Evolutionary conservation across 768 basidiomycete genomes (phyloP), one percentile per base, ranked within the genome.

Genomic region (Galerina marginata): DNA sequence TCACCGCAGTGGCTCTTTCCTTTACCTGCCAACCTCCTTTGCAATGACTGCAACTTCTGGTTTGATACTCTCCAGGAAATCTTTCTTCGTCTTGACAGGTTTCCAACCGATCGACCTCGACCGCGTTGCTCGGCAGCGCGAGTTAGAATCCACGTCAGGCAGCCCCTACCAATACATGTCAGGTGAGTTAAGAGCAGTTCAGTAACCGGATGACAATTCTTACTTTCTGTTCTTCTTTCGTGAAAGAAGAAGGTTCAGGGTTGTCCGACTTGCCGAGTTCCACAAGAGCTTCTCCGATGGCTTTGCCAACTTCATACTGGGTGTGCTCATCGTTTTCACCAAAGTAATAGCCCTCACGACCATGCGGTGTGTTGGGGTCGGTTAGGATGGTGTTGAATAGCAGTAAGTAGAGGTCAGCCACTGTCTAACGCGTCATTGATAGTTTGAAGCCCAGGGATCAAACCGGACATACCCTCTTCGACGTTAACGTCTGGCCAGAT

Each of bases 401-500:
- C 0, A 73, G 62, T 58, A 79, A 69, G 64, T 81, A 87, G 9
- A 86, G 72, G 45, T 79, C 67, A 2, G 75, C 72, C 48, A 82
- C 83, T 83, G 26, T 16, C 12, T 15, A 33, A 38, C 16, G 1
- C 38, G 38, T 26, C 15, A 12, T 23, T 15, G 39, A 10, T 43
- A 39, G 9, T 39, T 11, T 36, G 6, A n/a, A 29, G 16, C 7
- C 9, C 9, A 45, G n/a, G 10, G 45, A 16, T 14, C 20, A 20
- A 20, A 20, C 36, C 39, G 6, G 7, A 25, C 75, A 55, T 53
- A 85, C 85, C 65, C 42, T 88, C 85, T 33, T 83, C 72, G 42
- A 86, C 77, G 60, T 85, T 67, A 2, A 87, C 82, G 58, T 86
- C 74, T 0, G 83, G 80, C 88, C 86, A 90, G 7, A 85, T 46